Evolutionary conservation across 257 asterid genomes (phyloP).

Genomic region (Hygrophila difformis): DNA sequence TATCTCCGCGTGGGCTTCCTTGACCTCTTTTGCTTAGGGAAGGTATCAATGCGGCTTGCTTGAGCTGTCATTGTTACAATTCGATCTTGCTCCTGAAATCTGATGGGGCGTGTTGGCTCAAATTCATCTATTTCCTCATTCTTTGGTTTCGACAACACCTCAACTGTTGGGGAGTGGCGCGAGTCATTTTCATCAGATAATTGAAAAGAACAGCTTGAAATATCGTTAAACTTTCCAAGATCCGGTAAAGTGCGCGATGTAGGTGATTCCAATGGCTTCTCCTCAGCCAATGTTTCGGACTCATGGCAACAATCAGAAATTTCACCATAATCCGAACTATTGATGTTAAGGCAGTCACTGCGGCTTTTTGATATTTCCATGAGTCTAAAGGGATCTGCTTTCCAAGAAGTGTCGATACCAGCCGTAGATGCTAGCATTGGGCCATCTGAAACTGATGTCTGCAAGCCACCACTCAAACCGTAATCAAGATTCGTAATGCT

Average conservation of each 20-base stretch:
- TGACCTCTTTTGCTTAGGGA: constrained; percentile 52
- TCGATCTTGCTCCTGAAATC: constrained; percentile 20
- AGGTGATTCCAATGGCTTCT: constrained; percentile 34
- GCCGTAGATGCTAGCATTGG: constrained; percentile 28
- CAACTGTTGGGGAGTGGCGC: constrained; percentile 26
- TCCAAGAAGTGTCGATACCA: constrained; percentile 36
- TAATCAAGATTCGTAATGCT: constrained; percentile 52
- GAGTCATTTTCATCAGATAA: constrained; percentile 38
- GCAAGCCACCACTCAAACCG: constrained; percentile 52
- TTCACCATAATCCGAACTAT: constrained; percentile 29
- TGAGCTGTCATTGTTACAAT: constrained; percentile 14
- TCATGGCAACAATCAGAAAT: constrained; percentile 26
- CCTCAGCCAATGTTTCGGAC: constrained; percentile 27
- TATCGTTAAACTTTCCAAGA: constrained; percentile 46
- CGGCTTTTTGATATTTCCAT: constrained; percentile 34
- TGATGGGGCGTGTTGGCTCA: constrained; percentile 14
- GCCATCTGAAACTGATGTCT: constrained; percentile 38
- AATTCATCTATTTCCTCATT: constrained; percentile 28
- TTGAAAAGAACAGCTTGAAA: constrained; percentile 43
- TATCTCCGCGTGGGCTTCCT: constrained; percentile 93
- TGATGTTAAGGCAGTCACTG: constrained; percentile 24
- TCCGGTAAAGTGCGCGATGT: constrained; percentile 34
- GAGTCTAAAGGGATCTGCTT: constrained; percentile 38
- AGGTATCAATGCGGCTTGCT: constrained; percentile 19
- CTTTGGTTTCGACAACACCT: constrained; percentile 25